Evolutionary conservation across 352 stramenopile genomes (phyloP).

Genomic region (Globisporangium orthogonon): DNA sequence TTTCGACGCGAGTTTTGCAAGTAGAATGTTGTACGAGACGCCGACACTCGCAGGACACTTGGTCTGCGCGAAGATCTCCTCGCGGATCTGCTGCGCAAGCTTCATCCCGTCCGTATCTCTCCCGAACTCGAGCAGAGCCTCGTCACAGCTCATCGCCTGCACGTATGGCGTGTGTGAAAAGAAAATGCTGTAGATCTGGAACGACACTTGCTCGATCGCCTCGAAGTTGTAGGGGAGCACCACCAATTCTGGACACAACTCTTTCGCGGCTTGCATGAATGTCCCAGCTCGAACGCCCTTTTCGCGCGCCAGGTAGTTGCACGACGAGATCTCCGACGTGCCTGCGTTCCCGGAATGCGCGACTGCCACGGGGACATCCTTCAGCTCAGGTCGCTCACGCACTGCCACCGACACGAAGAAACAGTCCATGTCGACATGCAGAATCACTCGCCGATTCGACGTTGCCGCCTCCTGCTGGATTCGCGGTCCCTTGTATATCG

Average conservation of each 20-base stretch:
- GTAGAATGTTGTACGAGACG: slow-evolving; percentile 90
- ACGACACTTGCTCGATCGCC: slow-evolving; percentile 85
- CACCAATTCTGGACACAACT: slow-evolving; percentile 89
- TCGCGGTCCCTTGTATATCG: slow-evolving; percentile 43
- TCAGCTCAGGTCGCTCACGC: slow-evolving; percentile 63
- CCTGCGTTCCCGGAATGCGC: slow-evolving; percentile 78
- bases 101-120: slow-evolving; percentile 45
- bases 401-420: slow-evolving; percentile 95
- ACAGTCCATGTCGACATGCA: slow-evolving; percentile 97
- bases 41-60: slow-evolving; percentile 91
- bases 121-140: slow-evolving; percentile 91
- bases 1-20: slow-evolving; percentile 92
- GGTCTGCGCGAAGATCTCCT: slow-evolving; percentile 71
- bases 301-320: slow-evolving; percentile 92
- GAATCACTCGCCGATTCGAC: slow-evolving; percentile 73
- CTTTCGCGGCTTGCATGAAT: slow-evolving; percentile 90
- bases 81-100: slow-evolving; percentile 64
- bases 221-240: slow-evolving; percentile 94
- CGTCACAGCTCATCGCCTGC: slow-evolving; percentile 95
- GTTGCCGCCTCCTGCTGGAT: slow-evolving; percentile 26
- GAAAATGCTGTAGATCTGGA: slow-evolving; percentile 91
- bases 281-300: slow-evolving; percentile 91
- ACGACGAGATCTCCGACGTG: slow-evolving; percentile 91
- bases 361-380: slow-evolving; percentile 85
- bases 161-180: slow-evolving; percentile 84